Percentiles rank a stretch among this genome's conserved stretches.
Evolutionary conservation across 805 yeast genomes (phyloP).

Genomic region (Tetrapisispora iriomotensis): DNA sequence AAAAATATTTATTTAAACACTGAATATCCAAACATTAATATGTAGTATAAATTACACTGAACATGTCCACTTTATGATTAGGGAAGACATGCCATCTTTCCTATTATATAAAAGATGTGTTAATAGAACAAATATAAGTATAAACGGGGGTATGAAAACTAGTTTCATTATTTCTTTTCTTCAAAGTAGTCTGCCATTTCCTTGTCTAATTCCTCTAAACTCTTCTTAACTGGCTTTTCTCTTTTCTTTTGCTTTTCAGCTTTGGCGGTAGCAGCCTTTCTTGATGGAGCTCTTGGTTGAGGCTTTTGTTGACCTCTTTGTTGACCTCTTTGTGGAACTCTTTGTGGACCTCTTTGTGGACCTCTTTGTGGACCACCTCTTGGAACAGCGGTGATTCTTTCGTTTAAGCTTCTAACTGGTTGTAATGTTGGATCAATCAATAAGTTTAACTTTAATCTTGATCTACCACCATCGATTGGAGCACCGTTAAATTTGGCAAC

Average conservation of each 20-base stretch:
- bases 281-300: slow-evolving; percentile 28
- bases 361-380: slow-evolving; percentile 10
- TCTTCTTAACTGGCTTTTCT: slow-evolving; percentile 49
- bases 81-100: no score
- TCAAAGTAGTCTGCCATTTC: slow-evolving; percentile 96
- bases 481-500: slow-evolving; percentile 83
- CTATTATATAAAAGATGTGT: no score
- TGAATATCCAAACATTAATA: no score
- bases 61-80: no score
- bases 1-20: no score
- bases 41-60: no score
- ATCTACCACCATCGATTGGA: slow-evolving; percentile 81
- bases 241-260: slow-evolving; percentile 29
- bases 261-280: slow-evolving; percentile 29
- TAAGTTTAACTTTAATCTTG: slow-evolving; percentile 68
- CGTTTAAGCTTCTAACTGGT: slow-evolving; percentile 43
- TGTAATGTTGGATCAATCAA: slow-evolving; percentile 75
- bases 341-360: slow-evolving; percentile 16
- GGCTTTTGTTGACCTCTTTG: slow-evolving; percentile 6
- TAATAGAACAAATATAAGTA: no score
- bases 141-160: no score
- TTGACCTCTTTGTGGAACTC: slow-evolving; percentile 7
- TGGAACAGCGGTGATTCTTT: slow-evolving; percentile 50
- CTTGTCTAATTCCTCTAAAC: slow-evolving; percentile 89
- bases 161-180: slow-evolving; percentile 20